These are phyloP conservation scores for Teratosphaeria zuluensis DNA, from an alignment of 2,329 filamentous ascomycete genomes.

Conservation along the genomic window DNA sequence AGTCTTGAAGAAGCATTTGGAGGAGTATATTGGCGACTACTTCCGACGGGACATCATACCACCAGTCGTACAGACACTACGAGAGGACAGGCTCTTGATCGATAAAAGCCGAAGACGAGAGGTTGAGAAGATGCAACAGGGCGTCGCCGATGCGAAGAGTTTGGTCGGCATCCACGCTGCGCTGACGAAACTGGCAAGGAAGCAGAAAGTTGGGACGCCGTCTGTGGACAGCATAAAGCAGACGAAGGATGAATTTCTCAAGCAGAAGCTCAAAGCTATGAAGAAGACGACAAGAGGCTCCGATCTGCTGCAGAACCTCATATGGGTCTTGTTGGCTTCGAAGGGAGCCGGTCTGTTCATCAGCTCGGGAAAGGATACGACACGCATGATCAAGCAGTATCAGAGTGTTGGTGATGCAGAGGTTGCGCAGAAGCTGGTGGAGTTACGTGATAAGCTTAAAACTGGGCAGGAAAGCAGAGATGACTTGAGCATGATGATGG, in stretches of 20 bases:
- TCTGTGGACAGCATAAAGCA: slow-evolving; percentile 5
- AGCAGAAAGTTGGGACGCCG: slow-evolving; percentile 18
- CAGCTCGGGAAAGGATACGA: slow-evolving; percentile 27
- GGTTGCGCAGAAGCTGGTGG: slow-evolving; percentile 14
- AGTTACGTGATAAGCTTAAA: slow-evolving; percentile 23
- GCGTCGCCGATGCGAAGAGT: slow-evolving; percentile 11
- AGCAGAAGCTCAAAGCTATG: slow-evolving; percentile 16
- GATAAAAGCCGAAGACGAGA: slow-evolving; percentile 16
- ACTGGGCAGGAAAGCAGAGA: slow-evolving; percentile 14
- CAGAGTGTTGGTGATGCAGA: slow-evolving; percentile 15
- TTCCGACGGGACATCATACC: slow-evolving; percentile 18
- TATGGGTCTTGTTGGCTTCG: slow-evolving; percentile 24
- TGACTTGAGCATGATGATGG: slow-evolving; percentile 19
- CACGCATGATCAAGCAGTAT: slow-evolving; percentile 25
- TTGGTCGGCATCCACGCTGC: slow-evolving; percentile 16
- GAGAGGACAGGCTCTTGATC: slow-evolving; percentile 11
- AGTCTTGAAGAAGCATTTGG: slow-evolving; percentile 18
- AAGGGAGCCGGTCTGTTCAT: slow-evolving; percentile 20
- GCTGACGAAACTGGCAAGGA: slow-evolving; percentile 16
- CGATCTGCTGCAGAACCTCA: slow-evolving; percentile 25
- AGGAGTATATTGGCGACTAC: slow-evolving; percentile 16
- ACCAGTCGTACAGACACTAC: slow-evolving; percentile 4
- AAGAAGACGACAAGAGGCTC: slow-evolving; percentile 17
- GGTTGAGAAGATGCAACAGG: slow-evolving; percentile 17
- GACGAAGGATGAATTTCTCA: slow-evolving; percentile 13